phyloP scores from a whole-genome alignment of 2,329 filamentous ascomycete genomes.

The Claviceps monticola region DNA sequence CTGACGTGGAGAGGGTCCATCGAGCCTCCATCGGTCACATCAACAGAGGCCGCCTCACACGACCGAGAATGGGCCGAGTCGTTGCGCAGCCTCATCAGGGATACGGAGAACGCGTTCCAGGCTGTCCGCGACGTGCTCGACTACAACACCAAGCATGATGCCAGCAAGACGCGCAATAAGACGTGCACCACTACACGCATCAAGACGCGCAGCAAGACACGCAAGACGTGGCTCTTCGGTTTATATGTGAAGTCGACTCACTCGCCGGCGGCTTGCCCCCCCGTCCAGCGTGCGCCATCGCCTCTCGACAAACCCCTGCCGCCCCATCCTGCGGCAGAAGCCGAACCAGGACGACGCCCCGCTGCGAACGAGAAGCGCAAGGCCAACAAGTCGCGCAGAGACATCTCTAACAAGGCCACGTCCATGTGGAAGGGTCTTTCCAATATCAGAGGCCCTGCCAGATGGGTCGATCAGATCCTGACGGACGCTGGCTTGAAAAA shows the following conservation, averaged over 20 bases:
- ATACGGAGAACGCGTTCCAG: constrained; percentile 37
- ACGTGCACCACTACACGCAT: constrained; percentile 9
- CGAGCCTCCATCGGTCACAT: neutral
- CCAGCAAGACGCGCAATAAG: constrained; percentile 4
- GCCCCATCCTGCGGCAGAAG: constrained; percentile 11
- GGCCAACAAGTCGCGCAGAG: neutral
- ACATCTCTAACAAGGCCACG: neutral
- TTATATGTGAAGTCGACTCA: neutral
- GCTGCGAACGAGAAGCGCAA: neutral
- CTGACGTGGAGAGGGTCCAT: neutral
- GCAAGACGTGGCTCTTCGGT: constrained; percentile 11
- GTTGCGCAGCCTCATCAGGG: constrained; percentile 31
- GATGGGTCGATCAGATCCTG: constrained; percentile 45
- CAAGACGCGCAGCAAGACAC: neutral
- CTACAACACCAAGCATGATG: constrained; percentile 20
- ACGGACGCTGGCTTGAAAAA: constrained; percentile 39
- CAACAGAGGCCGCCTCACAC: neutral
- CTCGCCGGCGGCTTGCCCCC: neutral
- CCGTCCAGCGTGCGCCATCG: neutral
- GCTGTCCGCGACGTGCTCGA: constrained; percentile 27
- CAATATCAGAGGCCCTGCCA: constrained; percentile 15
- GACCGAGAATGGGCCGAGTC: constrained; percentile 19
- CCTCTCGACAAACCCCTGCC: constrained; percentile 3
- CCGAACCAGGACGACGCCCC: neutral
- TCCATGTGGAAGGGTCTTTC: neutral